phyloP scores from a whole-genome alignment of 1,284 basidiomycete genomes.

The Apiotrichum porosum region DNA sequence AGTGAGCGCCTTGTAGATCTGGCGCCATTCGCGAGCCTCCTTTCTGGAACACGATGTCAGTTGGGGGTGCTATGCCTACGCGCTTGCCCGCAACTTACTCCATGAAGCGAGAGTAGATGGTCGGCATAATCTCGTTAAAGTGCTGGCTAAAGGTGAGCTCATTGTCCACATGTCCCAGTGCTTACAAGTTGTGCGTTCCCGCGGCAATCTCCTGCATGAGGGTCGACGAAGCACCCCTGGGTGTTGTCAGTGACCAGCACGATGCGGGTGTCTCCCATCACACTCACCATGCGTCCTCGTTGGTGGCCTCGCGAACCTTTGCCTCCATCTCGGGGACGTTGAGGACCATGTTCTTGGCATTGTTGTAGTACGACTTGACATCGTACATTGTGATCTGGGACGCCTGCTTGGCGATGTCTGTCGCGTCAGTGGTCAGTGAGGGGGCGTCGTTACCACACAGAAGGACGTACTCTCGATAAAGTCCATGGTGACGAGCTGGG shows the following conservation, averaged over 20 bases:
- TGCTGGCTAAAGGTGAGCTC: slow-evolving; percentile 63
- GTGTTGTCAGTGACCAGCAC: too few relatives aligned
- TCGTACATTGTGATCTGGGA: slow-evolving; percentile 65
- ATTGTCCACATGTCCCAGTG: not conserved
- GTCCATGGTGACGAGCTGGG: slow-evolving; percentile 11
- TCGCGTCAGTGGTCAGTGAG: not conserved
- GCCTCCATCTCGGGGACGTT: slow-evolving; percentile 88
- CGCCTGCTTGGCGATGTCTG: slow-evolving; percentile 48
- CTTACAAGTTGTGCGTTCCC: slow-evolving; percentile 41
- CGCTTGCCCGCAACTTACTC: slow-evolving; percentile 60
- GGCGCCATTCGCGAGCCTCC: slow-evolving; percentile 95
- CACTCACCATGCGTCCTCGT: slow-evolving; percentile 90
- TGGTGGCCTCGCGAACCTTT: slow-evolving; percentile 95
- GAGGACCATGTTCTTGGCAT: slow-evolving; percentile 67
- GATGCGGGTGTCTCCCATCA: too few relatives aligned
- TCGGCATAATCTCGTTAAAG: slow-evolving; percentile 99
- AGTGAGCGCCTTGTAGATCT: slow-evolving; percentile 98
- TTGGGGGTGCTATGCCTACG: slow-evolving; percentile 54
- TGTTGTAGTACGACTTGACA: slow-evolving; percentile 87
- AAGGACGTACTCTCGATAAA: slow-evolving; percentile 7
- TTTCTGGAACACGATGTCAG: slow-evolving; percentile 65
- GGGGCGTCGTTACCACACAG: not conserved
- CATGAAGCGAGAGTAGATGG: slow-evolving; percentile 91
- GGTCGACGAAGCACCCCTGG: slow-evolving; percentile 94
- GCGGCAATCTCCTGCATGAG: slow-evolving; percentile 95